A percentile compares a stretch with the other conserved stretches of the same genome.
These are phyloP conservation scores for Colletotrichum camelliae DNA, from an alignment of 2,329 filamentous ascomycete genomes.

Conservation along the genomic window DNA sequence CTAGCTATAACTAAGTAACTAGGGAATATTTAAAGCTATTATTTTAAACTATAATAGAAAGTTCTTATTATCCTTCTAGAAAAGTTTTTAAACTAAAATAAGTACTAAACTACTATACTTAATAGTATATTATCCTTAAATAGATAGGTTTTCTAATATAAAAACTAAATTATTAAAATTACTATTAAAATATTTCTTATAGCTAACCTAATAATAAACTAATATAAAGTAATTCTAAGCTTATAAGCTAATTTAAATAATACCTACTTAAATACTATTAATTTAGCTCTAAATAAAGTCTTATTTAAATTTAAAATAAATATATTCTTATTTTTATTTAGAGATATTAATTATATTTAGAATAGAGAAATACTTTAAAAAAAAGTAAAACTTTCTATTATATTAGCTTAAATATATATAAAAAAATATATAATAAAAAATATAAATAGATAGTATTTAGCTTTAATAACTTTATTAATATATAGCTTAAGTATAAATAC, in stretches of 20 bases:
- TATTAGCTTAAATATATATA: not conserved
- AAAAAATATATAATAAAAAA: not conserved
- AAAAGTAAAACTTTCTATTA: not conserved
- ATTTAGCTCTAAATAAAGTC: not conserved
- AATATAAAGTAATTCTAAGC: not conserved
- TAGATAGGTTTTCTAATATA: not conserved
- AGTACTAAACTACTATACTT: not conserved
- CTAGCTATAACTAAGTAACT: not conserved
- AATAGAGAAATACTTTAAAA: not conserved
- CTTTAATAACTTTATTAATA: too few species aligned
- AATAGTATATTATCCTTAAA: not conserved
- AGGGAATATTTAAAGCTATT: accelerated
- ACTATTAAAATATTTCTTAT: not conserved
- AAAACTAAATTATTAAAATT: not conserved
- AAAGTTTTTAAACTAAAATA: not conserved
- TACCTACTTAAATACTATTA: too few species aligned
- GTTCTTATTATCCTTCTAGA: not conserved
- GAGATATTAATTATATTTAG: not conserved
- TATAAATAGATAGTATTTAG: not conserved
- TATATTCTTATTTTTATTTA: not conserved
- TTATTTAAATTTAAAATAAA: not conserved
- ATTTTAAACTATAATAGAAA: not conserved
- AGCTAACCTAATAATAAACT: not conserved
- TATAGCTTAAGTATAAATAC: too few species aligned
- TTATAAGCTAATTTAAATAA: not conserved